A percentile compares a stretch with the other conserved stretches of the same genome.
Evolutionary conservation across 2,329 filamentous ascomycete species (phyloP).

Genomic region (Aspergillus aculeatus): DNA sequence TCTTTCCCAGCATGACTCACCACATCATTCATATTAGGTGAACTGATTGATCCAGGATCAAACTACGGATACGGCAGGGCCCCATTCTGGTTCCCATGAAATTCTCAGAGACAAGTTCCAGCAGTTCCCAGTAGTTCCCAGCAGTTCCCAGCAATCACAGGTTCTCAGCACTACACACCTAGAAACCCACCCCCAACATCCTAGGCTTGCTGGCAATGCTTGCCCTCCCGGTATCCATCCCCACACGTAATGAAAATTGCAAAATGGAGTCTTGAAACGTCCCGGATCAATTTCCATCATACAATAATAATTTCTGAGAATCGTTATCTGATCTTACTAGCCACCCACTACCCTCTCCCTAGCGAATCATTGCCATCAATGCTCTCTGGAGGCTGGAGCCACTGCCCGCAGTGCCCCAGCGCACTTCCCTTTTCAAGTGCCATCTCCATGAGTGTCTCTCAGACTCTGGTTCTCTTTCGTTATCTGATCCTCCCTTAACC

Average conservation of each 20-base stretch:
- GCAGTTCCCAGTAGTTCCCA: neutral
- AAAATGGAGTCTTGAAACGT: constrained; percentile 1
- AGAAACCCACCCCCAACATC: no score
- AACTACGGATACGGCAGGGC: neutral
- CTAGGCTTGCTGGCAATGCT: neutral
- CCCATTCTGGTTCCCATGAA: neutral
- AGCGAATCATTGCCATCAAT: constrained; percentile 14
- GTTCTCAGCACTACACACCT: neutral
- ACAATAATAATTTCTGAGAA: constrained; percentile 2
- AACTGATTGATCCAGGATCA: neutral
- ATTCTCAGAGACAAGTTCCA: neutral
- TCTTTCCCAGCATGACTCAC: constrained; percentile 4
- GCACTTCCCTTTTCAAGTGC: constrained; percentile 3
- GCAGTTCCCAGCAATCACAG: neutral
- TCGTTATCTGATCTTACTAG: constrained; percentile 11
- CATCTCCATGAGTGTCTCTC: constrained; percentile 1
- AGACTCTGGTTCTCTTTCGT: constrained; percentile 11
- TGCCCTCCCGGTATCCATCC: constrained; percentile 1
- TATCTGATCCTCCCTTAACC: constrained; percentile 24
- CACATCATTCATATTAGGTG: constrained; percentile 4
- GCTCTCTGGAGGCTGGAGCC: constrained; percentile 16
- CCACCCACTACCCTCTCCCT: constrained; percentile 1
- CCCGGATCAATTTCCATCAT: constrained; percentile 8
- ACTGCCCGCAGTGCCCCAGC: constrained; percentile 12
- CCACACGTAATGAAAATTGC: constrained; percentile 17